phyloP scores from a whole-genome alignment of 305 asterid species.

The Fraxinus platypoda region DNA sequence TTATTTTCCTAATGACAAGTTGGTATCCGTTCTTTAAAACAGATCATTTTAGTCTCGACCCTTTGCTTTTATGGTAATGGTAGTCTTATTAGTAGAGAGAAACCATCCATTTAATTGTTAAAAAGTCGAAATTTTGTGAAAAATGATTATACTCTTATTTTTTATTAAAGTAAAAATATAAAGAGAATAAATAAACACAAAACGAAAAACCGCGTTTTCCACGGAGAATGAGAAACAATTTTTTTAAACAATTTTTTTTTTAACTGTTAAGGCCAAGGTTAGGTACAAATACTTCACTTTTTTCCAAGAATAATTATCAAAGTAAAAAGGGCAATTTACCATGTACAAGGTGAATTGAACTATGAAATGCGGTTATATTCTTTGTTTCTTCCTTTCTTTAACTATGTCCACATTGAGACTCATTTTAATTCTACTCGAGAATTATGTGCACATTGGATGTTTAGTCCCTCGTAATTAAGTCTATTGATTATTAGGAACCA shows the following conservation, averaged over 20 bases:
- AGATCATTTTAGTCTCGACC: background rate
- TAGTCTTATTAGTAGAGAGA: background rate
- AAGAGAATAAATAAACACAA: background rate
- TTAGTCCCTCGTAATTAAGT: background rate
- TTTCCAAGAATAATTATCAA: background rate
- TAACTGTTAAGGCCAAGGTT: background rate
- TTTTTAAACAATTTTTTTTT: no score
- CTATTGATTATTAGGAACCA: background rate
- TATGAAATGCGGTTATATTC: background rate
- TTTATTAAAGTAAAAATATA: no score
- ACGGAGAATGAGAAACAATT: background rate
- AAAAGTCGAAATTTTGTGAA: background rate
- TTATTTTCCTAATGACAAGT: background rate
- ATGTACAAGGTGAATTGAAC: background rate
- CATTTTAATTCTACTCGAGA: background rate
- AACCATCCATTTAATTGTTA: background rate
- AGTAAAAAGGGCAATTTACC: background rate
- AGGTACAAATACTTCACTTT: background rate
- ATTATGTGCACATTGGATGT: background rate
- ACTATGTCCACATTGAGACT: background rate
- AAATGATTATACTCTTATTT: no score
- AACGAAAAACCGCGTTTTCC: no score
- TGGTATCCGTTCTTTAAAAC: background rate
- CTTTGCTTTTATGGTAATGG: background rate
- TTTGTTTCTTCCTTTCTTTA: background rate